Base-by-base conservation (phyloP, 768 basidiomycete genomes). In the Suillus subluteus region DNA sequence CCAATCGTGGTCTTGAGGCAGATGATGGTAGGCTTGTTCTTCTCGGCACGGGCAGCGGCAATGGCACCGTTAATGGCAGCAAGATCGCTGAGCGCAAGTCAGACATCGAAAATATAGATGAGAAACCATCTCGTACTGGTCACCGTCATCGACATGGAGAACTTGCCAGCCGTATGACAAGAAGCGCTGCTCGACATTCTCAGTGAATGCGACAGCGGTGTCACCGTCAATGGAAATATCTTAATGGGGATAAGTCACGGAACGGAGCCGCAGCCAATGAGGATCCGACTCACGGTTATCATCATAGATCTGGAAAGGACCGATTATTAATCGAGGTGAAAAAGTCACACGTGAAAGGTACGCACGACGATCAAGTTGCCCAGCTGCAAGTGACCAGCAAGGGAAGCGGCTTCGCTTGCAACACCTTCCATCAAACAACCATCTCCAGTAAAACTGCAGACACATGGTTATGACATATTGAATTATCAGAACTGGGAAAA, bases 361-460 rank as follows among this genome's bases (percentile, higher is more conserved):
- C 92, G 75, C 77, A 94, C 92, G 66, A 92, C 93, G 73, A 98
- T 90, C 73, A 98, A 84, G 80, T 96, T 98, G 65, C 94, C 95
- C 50, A 98, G 87, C 77, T 95, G 90, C 73, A 98, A 85, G 81
- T 98, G 96, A 68, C 96, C 96, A 67, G 95, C 96, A 69, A 98
- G 86, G 73, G 92, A 94, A 67, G 92, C 91, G 48, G 96, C 95
- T 78, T 98, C 96, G 69, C 87, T 86, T n/a, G 95, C 86, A 70
- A 98, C 90, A 84, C 96, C 96, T 80, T 98, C 96, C 92, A 96
- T 96, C 63, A 98, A 84, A 81, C 96, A 98, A 56, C 96, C 96
- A 79, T 98, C 96, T 73, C 96, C 96, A 67, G 87, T 85, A 98
- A 97, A 62, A 91, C 94, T 94, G 68, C 23, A 62, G 59, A 65